A percentile compares a stretch with the other conserved stretches of the same genome.
phyloP scores from a whole-genome alignment of 192 early-diverging fungal genomes.

The Jimgerdemannia lactiflua region DNA sequence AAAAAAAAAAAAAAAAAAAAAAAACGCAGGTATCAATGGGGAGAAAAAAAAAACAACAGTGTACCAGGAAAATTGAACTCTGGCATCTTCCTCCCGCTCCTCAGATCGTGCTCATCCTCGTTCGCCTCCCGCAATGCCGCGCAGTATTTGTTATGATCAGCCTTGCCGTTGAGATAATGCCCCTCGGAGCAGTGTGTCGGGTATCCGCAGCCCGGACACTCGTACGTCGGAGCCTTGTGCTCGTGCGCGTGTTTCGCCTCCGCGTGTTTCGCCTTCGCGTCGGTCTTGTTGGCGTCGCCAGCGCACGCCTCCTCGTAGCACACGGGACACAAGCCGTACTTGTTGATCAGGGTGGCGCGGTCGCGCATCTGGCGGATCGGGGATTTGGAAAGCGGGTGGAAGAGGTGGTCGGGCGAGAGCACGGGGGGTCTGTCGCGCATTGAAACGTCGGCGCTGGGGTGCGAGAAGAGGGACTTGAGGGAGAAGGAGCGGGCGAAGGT shows the following conservation, averaged over 20 bases:
- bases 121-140: constrained; percentile 61
- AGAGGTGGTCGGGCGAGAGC: constrained; percentile 54
- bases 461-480: constrained; percentile 1
- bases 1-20: constrained; percentile 5
- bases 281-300: constrained; percentile 6
- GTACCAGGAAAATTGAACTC: constrained; percentile 79
- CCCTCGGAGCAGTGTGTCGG: constrained; percentile 73
- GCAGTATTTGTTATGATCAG: constrained; percentile 57
- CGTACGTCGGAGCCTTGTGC: constrained; percentile 52
- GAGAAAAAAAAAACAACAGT: background rate
- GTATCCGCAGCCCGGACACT: constrained; percentile 77
- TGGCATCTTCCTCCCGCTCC: constrained; percentile 66
- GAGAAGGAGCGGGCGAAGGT: background rate
- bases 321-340: constrained; percentile 65
- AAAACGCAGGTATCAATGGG: background rate
- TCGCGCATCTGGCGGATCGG: constrained; percentile 66
- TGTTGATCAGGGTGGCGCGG: constrained; percentile 56
- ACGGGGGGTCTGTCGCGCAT: constrained; percentile 8
- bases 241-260: constrained; percentile 25
- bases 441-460: background rate
- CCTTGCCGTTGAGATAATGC: constrained; percentile 61
- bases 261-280: background rate
- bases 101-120: constrained; percentile 78
- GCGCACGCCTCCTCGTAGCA: constrained; percentile 47
- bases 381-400: constrained; percentile 67